Percentiles rank a stretch among this genome's conserved stretches.
Conservation (phyloP, 352 stramenopile species). For the Paralagenidium karlingii region DNA sequence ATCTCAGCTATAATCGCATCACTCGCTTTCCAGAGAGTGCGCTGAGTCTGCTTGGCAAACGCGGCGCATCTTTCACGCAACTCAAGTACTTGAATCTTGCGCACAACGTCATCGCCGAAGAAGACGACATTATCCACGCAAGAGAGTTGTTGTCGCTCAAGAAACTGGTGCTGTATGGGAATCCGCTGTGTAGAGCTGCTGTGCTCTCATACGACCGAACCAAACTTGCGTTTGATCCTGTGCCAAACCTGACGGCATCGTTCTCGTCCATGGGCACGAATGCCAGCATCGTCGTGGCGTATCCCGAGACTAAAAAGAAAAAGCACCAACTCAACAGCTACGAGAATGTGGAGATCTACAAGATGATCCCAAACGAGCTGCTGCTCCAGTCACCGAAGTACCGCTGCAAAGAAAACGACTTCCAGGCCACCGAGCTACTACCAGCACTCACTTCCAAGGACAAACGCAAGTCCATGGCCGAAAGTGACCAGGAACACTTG, state of each 20-base stretch:
- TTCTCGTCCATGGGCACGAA: constrained; percentile 11
- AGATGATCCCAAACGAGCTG: constrained; percentile 59
- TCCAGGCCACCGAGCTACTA: too few relatives aligned
- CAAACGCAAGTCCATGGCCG: too few relatives aligned
- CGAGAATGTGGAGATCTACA: constrained; percentile 74
- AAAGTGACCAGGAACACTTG: too few relatives aligned
- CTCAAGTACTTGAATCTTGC: constrained; percentile 65
- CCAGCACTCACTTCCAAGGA: too few relatives aligned
- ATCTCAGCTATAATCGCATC: constrained; percentile 73
- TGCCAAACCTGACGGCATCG: constrained; percentile 33
- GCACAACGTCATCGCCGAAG: constrained; percentile 46
- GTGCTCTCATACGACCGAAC: constrained; percentile 48
- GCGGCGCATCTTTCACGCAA: constrained; percentile 41
- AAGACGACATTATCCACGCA: constrained; percentile 28
- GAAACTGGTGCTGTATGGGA: constrained; percentile 66
- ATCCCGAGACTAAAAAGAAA: constrained; percentile 57
- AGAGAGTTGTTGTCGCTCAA: constrained; percentile 38
- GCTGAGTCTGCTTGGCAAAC: constrained; percentile 27
- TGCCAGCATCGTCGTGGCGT: constrained; percentile 37
- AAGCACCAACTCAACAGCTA: constrained; percentile 30
- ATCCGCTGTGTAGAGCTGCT: constrained; percentile 43
- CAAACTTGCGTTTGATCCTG: constrained; percentile 55
- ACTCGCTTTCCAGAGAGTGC: constrained; percentile 39
- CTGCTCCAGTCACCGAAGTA: too few relatives aligned
- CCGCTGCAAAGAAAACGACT: too few relatives aligned